Evolutionary conservation across 2,329 filamentous ascomycete species (phyloP).

Genomic region (Colletotrichum spaethianum): DNA sequence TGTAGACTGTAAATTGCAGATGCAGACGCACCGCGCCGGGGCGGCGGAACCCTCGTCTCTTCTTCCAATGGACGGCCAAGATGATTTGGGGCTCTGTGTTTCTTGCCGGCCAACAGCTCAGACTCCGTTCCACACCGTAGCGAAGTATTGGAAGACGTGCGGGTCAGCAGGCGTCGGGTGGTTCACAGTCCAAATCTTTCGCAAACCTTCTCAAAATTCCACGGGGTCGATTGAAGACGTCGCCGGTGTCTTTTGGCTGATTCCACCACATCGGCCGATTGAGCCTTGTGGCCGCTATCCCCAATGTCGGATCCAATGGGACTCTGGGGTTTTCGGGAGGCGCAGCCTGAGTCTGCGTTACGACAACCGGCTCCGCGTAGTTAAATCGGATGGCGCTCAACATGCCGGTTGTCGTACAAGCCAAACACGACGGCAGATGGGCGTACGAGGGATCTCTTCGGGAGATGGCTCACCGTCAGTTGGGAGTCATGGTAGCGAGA

Average conservation of each 20-base stretch:
- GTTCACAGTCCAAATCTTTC: constrained; percentile 16
- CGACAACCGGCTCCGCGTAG: neutral
- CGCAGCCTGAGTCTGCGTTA: neutral
- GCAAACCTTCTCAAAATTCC: constrained; percentile 33
- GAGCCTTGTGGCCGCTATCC: neutral
- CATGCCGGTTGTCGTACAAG: neutral
- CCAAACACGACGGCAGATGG: neutral
- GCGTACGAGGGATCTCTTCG: neutral
- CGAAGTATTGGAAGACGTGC: neutral
- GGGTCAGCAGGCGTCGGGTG: neutral
- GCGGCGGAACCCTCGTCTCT: constrained; percentile 6
- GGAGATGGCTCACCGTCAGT: neutral
- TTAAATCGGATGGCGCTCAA: neutral
- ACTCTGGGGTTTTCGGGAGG: neutral
- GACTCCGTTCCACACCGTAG: neutral
- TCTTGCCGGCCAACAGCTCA: neutral
- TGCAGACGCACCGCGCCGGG: constrained; percentile 21
- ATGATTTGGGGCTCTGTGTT: constrained; percentile 23
- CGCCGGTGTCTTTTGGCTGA: constrained; percentile 3
- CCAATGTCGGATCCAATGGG: neutral
- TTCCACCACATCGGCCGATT: neutral
- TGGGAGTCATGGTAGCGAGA: neutral
- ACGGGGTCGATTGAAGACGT: neutral
- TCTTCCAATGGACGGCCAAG: constrained; percentile 12
- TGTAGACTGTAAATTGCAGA: constrained; percentile 8